Base-by-base conservation (phyloP, 2,329 filamentous ascomycete genomes). In the Spiromastix sp. region DNA sequence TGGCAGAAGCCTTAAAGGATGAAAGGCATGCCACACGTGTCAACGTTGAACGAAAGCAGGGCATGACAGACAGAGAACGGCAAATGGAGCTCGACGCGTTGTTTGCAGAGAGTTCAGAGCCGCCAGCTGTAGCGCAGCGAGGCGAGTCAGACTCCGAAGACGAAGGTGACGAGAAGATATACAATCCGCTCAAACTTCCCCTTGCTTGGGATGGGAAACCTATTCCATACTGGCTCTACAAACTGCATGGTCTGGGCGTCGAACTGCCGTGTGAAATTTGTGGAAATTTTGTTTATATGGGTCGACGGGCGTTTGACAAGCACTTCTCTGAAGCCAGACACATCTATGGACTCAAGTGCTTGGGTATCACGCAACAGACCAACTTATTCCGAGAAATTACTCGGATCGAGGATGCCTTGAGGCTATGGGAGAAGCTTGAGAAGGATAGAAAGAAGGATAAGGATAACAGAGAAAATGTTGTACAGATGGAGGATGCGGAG, bases 231-330 rank as follows among this genome's bases (percentile, higher is more conserved):
- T 98, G 91, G 91, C 72, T 98, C 11, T 98, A 96, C 70, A 91
- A 95, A 48, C 71, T 98, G 11, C 91, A 98, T 54, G 91, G 91
- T 1, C 67, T 98, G 17, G 91, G 91, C 6, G 86, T 94, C 9
- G 91, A 98, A 50, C 94, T 95, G 48, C 72, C 82, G 0, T 98
- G 91, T 66, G 89, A 98, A 57, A 85, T 98, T 38, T 98, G 91
- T 54, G 91, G 91, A 37, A 96, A 96, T 60, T 95, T 86, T 52
- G 86, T 95, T n/a, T 96, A 96, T 66, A 95, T 94, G 82, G 91
- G 91, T 11, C 74, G 91, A 16, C 77, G 91, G 32, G 87, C 87
- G 1, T 98, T 95, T 50, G 91, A 98, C 56, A 98, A 98, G 68
- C 91, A 98, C 59, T 98, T 98, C 64, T 93, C 87, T 47, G 91